phyloP scores from a whole-genome alignment of 306 rosid genomes.

The Malus fusca region DNA sequence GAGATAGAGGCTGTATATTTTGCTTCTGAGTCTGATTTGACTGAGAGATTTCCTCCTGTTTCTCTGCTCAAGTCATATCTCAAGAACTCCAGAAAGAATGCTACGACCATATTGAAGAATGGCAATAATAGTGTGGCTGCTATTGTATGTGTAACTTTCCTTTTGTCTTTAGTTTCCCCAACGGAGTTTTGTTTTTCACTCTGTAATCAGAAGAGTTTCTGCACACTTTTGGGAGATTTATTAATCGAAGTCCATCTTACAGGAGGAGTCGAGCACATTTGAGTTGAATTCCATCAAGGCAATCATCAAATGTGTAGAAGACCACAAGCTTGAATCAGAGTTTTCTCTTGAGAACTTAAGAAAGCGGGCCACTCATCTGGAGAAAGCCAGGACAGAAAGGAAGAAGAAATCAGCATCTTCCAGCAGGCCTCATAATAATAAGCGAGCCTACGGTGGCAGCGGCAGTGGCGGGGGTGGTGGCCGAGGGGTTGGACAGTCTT shows the following conservation, averaged over 20 bases:
- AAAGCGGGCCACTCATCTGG: slow-evolving; percentile 46
- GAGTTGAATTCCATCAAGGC: slow-evolving; percentile 60
- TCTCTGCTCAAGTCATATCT: slow-evolving; percentile 54
- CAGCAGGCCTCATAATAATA: slow-evolving; percentile 46
- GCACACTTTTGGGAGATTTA: slow-evolving; percentile 1
- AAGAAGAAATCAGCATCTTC: slow-evolving; percentile 42
- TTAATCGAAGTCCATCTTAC: slow-evolving; percentile 22
- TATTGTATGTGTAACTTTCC: slow-evolving; percentile 31
- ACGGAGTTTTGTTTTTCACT: not conserved
- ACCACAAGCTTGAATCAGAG: slow-evolving; percentile 74
- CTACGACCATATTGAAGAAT: slow-evolving; percentile 25
- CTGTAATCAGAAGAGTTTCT: not conserved
- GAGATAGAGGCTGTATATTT: slow-evolving; percentile 82
- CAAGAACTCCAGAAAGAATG: slow-evolving; percentile 49
- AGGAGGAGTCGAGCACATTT: slow-evolving; percentile 57
- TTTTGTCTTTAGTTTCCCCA: not conserved
- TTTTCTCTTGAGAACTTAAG: slow-evolving; percentile 47
- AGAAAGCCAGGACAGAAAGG: slow-evolving; percentile 55
- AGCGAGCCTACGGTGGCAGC: slow-evolving; percentile 23
- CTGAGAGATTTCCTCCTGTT: slow-evolving; percentile 53
- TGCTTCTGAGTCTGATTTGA: slow-evolving; percentile 78
- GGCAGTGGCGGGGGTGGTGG: slow-evolving; percentile 2
- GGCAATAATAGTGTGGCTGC: slow-evolving; percentile 57
- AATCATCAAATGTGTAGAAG: slow-evolving; percentile 72
- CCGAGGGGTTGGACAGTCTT: slow-evolving; percentile 34